phyloP scores from a whole-genome alignment of 1,139 yeast species.

The Komagataea norvegica region DNA sequence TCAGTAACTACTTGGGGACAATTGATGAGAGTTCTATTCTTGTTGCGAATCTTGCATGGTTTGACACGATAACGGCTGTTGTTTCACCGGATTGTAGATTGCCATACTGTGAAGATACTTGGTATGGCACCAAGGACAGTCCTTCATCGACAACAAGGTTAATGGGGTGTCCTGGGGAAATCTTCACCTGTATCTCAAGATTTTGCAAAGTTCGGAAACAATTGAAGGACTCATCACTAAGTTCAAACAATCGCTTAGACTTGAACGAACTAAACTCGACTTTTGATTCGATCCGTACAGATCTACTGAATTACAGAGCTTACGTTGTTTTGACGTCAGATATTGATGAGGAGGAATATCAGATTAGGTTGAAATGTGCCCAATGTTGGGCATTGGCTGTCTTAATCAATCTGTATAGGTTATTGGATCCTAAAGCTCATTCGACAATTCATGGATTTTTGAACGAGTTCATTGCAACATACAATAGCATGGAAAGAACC shows the following conservation, averaged over 20 bases:
- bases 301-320: slow-evolving; percentile 40
- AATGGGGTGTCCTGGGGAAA: slow-evolving; percentile 57
- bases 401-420: slow-evolving; percentile 35
- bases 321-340: slow-evolving; percentile 34
- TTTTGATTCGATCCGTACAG: slow-evolving; percentile 31
- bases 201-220: slow-evolving; percentile 40
- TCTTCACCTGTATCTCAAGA: slow-evolving; percentile 40
- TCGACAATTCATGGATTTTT: slow-evolving; percentile 31
- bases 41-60: slow-evolving; percentile 49
- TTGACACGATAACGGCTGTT: slow-evolving; percentile 50
- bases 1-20: slow-evolving; percentile 32
- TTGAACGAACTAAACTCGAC: slow-evolving; percentile 2
- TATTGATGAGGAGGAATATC: slow-evolving; percentile 28
- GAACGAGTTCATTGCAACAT: slow-evolving; percentile 42
- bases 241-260: slow-evolving; percentile 4
- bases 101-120: slow-evolving; percentile 45
- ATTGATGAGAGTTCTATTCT: slow-evolving; percentile 43
- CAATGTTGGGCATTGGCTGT: slow-evolving; percentile 53
- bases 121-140: slow-evolving; percentile 44
- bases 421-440: slow-evolving; percentile 29
- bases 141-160: slow-evolving; percentile 43
- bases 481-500: slow-evolving; percentile 38
- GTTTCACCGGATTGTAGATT: slow-evolving; percentile 50
- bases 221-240: slow-evolving; percentile 19
- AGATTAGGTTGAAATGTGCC: slow-evolving; percentile 41